Evolutionary conservation across 495 filamentous ascomycete genomes (phyloP).

Genomic region (Neurospora sp.): DNA sequence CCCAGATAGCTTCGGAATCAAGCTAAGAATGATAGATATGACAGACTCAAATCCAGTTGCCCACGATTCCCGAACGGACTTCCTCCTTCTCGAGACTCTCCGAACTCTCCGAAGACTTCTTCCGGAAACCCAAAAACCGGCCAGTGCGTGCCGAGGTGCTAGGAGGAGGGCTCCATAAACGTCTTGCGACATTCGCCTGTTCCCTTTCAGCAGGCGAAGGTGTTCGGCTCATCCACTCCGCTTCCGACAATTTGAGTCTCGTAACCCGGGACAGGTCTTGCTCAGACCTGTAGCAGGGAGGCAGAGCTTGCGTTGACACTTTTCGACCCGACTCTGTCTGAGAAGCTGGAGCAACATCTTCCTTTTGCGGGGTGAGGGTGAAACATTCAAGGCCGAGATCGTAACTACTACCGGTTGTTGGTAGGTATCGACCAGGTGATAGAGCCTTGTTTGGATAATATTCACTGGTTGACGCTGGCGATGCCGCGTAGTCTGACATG

Average conservation of each 20-base stretch:
- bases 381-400: constrained; percentile 21
- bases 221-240: constrained; percentile 31
- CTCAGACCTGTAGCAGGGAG: constrained; percentile 1
- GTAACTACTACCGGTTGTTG: constrained; percentile 27
- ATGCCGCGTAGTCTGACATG: constrained; percentile 25
- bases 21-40: not conserved
- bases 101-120: not conserved
- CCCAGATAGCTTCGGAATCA: not conserved
- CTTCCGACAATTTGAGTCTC: constrained; percentile 20
- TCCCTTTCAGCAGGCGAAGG: constrained; percentile 19
- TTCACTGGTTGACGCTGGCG: constrained; percentile 16
- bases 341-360: not conserved
- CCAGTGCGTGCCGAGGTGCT: not conserved
- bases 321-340: not conserved
- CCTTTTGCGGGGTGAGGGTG: constrained; percentile 13
- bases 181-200: not conserved
- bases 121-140: constrained; percentile 8
- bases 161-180: constrained; percentile 13
- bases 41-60: not conserved
- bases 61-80: not conserved
- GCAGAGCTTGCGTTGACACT: constrained; percentile 3
- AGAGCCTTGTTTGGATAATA: constrained; percentile 10
- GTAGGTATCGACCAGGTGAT: constrained; percentile 22
- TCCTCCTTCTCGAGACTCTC: not conserved
- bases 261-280: constrained; percentile 1